These are phyloP conservation scores for Trametes sp. DNA, from an alignment of 1,284 basidiomycete species.

Conservation along the genomic window DNA sequence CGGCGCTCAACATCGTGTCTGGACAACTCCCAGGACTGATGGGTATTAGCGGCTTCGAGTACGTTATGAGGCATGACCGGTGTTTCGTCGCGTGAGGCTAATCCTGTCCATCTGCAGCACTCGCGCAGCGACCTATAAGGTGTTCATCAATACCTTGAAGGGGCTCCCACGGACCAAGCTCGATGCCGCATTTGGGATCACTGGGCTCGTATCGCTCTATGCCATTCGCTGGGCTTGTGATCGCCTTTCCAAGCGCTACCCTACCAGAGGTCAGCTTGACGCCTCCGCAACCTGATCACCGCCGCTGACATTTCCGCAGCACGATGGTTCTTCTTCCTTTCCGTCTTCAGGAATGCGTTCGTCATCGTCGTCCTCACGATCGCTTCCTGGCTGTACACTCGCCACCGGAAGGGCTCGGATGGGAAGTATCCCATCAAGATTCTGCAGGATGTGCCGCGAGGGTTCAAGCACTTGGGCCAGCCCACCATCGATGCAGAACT, in stretches of 20 bases:
- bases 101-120: conserved; percentile 57
- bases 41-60: conserved; percentile 85
- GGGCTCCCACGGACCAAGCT: conserved; percentile 72
- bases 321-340: conserved; percentile 83
- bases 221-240: conserved; percentile 73
- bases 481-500: conserved; percentile 72
- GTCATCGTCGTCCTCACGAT: conserved; percentile 86
- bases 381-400: conserved; percentile 83
- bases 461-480: conserved; percentile 78
- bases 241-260: conserved; percentile 68
- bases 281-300: neutral
- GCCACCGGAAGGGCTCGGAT: conserved; percentile 59
- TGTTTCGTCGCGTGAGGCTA: neutral
- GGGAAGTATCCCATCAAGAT: conserved; percentile 88
- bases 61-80: conserved; percentile 41
- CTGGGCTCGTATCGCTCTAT: conserved; percentile 80
- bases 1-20: conserved; percentile 85
- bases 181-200: conserved; percentile 91
- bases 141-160: conserved; percentile 92
- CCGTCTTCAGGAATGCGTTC: conserved; percentile 85
- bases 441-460: conserved; percentile 82
- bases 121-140: conserved; percentile 81
- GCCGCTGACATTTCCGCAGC: conserved; percentile 46
- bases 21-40: conserved; percentile 87
- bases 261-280: conserved; percentile 58